phyloP scores from a whole-genome alignment of 2,329 filamentous ascomycete genomes.

The Bipolaris bicolor region DNA sequence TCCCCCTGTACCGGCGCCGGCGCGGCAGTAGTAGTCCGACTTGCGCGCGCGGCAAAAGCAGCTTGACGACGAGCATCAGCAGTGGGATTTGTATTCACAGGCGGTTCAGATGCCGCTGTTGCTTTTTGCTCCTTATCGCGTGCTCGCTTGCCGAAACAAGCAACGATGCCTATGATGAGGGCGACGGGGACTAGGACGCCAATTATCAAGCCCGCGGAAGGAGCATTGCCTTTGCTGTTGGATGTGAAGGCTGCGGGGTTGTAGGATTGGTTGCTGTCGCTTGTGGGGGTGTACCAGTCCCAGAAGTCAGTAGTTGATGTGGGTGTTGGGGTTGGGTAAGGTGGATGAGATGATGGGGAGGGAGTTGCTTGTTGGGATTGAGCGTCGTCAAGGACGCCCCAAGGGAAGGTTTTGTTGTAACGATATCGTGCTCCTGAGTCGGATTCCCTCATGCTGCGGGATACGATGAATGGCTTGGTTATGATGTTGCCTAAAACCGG shows the following conservation, averaged over 20 bases:
- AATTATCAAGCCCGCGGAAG: neutral
- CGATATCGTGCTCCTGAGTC: neutral
- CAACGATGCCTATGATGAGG: neutral
- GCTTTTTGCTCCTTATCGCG: neutral
- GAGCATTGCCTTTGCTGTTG: neutral
- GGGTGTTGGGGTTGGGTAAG: neutral
- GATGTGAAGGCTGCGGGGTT: no score
- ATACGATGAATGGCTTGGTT: slow-evolving; percentile 3
- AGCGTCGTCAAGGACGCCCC: neutral
- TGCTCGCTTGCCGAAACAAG: no score
- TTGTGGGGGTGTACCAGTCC: neutral
- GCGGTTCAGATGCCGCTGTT: neutral
- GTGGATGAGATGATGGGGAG: neutral
- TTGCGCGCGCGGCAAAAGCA: neutral
- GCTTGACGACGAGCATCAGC: neutral
- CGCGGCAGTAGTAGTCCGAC: neutral
- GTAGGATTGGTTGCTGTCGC: no score
- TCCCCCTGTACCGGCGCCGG: neutral
- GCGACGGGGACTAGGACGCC: neutral
- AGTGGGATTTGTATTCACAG: neutral
- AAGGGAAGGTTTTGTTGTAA: neutral
- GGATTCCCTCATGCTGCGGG: neutral
- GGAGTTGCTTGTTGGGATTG: neutral
- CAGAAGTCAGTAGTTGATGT: neutral
- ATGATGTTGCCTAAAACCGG: neutral